Evolutionary conservation across 192 early-diverging fungal species (phyloP).

Genomic region (Geranomyces variabilis): DNA sequence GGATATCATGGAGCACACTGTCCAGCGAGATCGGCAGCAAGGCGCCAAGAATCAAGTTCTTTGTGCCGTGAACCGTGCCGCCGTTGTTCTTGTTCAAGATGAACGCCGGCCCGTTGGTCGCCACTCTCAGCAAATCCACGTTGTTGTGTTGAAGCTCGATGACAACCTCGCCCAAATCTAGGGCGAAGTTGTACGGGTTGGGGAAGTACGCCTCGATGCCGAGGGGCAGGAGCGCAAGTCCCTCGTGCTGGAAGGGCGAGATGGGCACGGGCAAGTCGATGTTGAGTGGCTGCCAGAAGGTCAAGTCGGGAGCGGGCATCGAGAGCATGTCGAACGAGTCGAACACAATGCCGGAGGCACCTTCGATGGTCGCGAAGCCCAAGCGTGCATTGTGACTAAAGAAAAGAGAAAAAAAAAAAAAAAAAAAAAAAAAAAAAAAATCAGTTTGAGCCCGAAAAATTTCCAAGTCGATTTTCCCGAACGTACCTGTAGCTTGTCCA

Average conservation of each 20-base stretch:
- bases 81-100: slow-evolving; percentile 29
- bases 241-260: slow-evolving; percentile 2
- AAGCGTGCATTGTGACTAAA: neutral
- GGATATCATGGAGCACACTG: slow-evolving; percentile 11
- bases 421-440: too few relatives aligned
- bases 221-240: slow-evolving; percentile 27
- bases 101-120: slow-evolving; percentile 19
- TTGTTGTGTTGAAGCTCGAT: slow-evolving; percentile 11
- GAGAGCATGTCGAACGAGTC: slow-evolving; percentile 12
- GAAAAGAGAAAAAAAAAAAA: too few relatives aligned
- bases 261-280: slow-evolving; percentile 20
- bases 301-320: slow-evolving; percentile 17
- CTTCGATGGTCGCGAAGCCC: slow-evolving; percentile 19
- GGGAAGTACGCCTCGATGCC: slow-evolving; percentile 22
- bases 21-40: slow-evolving; percentile 17
- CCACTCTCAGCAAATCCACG: slow-evolving; percentile 15
- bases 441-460: too few relatives aligned
- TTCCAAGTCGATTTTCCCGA: too few relatives aligned
- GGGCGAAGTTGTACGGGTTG: slow-evolving; percentile 17
- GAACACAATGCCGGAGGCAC: slow-evolving; percentile 14
- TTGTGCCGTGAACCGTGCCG: slow-evolving; percentile 20
- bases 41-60: slow-evolving; percentile 27
- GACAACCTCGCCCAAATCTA: slow-evolving; percentile 12
- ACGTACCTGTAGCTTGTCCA: too few relatives aligned
- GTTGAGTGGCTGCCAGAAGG: slow-evolving; percentile 27